These are phyloP conservation scores for Echeveria elegans DNA, from an alignment of 164 flowering plant genomes.

Conservation along the genomic window DNA sequence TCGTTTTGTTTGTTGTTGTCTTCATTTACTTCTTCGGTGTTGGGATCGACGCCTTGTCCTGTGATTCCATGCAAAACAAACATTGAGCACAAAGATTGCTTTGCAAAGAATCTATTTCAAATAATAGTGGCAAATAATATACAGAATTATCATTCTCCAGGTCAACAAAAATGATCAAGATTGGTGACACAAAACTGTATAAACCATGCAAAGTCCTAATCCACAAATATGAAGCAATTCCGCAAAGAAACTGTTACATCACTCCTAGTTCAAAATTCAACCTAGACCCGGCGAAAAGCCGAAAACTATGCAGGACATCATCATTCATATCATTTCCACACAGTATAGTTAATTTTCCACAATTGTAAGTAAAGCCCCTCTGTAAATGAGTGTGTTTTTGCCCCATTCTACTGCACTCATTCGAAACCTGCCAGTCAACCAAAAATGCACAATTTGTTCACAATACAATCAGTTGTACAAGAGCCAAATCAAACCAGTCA, in stretches of 20 bases:
- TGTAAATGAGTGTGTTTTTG: too few relatives aligned
- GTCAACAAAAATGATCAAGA: background rate
- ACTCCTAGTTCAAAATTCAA: too few relatives aligned
- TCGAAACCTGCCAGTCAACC: background rate
- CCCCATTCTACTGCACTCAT: background rate
- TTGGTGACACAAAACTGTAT: too few relatives aligned
- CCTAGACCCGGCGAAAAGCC: too few relatives aligned
- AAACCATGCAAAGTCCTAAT: too few relatives aligned
- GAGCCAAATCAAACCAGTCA: background rate
- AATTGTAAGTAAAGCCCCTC: too few relatives aligned
- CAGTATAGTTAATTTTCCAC: too few relatives aligned
- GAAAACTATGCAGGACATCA: too few relatives aligned
- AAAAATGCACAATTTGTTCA: background rate
- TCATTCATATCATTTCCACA: too few relatives aligned
- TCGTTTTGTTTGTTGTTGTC: conserved; percentile 19
- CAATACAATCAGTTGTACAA: background rate
- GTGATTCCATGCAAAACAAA: conserved; percentile 29
- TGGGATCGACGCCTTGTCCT: conserved; percentile 21
- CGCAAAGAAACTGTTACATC: too few relatives aligned
- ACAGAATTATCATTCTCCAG: too few relatives aligned
- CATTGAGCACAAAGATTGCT: background rate
- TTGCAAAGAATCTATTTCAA: background rate
- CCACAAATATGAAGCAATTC: too few relatives aligned
- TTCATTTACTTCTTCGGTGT: conserved; percentile 30
- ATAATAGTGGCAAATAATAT: background rate